These are phyloP conservation scores for Tremella yokohamensis DNA, from an alignment of 768 basidiomycete genomes.

Conservation along the genomic window DNA sequence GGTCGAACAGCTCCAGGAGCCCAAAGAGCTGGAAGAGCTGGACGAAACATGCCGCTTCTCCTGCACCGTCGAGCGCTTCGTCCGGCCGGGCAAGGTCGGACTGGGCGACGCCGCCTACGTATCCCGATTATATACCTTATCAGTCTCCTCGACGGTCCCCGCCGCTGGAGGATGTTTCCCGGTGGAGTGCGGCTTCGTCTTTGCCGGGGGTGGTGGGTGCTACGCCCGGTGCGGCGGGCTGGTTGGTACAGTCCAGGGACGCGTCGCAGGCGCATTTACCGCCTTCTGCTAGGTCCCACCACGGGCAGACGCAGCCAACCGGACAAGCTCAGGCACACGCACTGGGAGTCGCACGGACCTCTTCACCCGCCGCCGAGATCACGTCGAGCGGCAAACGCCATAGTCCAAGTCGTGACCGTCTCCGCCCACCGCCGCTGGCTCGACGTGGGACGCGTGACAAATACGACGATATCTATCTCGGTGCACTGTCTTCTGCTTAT, in stretches of 20 bases:
- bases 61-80: neutral
- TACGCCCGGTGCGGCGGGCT: conserved; percentile 9
- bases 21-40: too few relatives aligned
- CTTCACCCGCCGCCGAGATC: neutral
- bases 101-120: conserved; percentile 12
- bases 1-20: too few relatives aligned
- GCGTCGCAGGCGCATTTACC: too few relatives aligned
- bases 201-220: conserved; percentile 15
- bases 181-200: neutral
- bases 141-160: conserved; percentile 11
- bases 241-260: conserved; percentile 1
- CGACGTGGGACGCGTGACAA: neutral
- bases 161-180: neutral
- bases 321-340: too few relatives aligned
- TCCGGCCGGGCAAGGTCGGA: conserved; percentile 2
- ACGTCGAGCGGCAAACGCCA: neutral
- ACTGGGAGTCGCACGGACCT: neutral
- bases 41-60: neutral
- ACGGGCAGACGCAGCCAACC: too few relatives aligned
- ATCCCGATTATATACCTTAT: conserved; percentile 32
- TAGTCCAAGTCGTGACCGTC: neutral
- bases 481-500: neutral
- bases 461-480: neutral
- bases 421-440: neutral
- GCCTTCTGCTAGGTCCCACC: too few relatives aligned